phyloP scores from a whole-genome alignment of 2,329 filamentous ascomycete genomes.

The Botryotinia narcissicola region DNA sequence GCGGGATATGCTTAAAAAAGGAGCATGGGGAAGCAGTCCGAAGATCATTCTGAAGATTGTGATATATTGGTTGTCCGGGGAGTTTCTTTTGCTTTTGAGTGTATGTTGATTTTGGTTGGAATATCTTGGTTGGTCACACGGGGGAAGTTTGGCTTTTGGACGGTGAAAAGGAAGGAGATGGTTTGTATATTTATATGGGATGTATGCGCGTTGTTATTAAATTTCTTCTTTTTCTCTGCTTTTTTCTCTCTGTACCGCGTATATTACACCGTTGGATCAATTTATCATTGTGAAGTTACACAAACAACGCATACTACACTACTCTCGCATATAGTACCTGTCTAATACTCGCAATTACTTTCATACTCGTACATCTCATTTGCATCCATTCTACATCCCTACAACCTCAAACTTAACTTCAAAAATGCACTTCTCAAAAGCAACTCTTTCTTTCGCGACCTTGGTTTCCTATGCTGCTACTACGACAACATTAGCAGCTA shows the following conservation, averaged over 20 bases:
- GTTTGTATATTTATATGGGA: neutral
- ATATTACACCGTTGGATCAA: neutral
- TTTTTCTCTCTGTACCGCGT: neutral
- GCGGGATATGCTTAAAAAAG: neutral
- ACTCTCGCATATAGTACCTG: neutral
- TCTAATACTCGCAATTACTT: neutral
- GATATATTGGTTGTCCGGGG: constrained; percentile 7
- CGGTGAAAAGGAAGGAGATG: neutral
- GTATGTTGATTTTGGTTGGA: constrained; percentile 6
- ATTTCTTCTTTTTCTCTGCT: neutral
- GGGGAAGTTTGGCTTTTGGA: neutral
- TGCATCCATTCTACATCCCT: neutral
- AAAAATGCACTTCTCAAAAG: constrained; percentile 25
- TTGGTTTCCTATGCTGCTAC: constrained; percentile 36
- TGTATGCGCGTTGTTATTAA: neutral
- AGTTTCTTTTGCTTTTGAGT: neutral
- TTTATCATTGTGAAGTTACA: neutral
- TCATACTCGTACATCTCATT: neutral
- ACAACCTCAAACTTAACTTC: neutral
- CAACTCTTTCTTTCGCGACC: constrained; percentile 30
- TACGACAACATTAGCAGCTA: constrained; percentile 20
- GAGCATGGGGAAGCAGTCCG: neutral
- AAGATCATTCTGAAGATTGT: neutral
- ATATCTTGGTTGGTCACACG: neutral
- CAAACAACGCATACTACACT: neutral